Evolutionary conservation across 2,329 filamentous ascomycete genomes (phyloP).

Genomic region (Pseudomassariella vexata): DNA sequence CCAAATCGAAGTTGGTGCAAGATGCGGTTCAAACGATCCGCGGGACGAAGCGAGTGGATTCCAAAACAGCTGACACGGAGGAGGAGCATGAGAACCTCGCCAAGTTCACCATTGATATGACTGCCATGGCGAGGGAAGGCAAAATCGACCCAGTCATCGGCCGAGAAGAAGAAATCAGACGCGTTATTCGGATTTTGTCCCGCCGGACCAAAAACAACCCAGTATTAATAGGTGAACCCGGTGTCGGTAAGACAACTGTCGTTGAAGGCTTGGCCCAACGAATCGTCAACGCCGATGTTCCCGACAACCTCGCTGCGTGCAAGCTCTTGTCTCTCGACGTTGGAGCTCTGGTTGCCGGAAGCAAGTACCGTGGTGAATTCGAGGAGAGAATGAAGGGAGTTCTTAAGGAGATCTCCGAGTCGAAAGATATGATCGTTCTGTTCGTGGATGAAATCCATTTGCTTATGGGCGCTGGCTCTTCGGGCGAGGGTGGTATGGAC

Average conservation of each 20-base stretch:
- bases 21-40: conserved; percentile 87
- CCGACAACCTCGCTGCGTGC: conserved; percentile 90
- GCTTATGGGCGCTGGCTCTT: conserved; percentile 93
- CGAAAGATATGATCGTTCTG: conserved; percentile 93
- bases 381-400: conserved; percentile 99
- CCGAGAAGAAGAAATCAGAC: conserved; percentile 88
- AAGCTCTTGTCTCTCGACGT: conserved; percentile 93
- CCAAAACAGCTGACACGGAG: conserved; percentile 90
- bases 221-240: conserved; percentile 93
- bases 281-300: conserved; percentile 94
- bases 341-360: conserved; percentile 88
- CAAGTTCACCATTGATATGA: conserved; percentile 99
- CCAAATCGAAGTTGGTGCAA: conserved; percentile 84
- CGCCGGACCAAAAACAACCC: conserved; percentile 98
- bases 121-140: conserved; percentile 88
- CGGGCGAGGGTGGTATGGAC: conserved; percentile 96
- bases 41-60: conserved; percentile 89
- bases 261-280: conserved; percentile 92
- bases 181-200: conserved; percentile 86
- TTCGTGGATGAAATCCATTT: conserved; percentile 99
- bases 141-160: conserved; percentile 98
- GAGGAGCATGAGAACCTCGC: conserved; percentile 90
- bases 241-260: conserved; percentile 97
- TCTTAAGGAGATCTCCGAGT: conserved; percentile 90
- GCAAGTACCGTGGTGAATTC: conserved; percentile 97